phyloP scores from a whole-genome alignment of 805 yeast genomes.

The Candida easanensis region DNA sequence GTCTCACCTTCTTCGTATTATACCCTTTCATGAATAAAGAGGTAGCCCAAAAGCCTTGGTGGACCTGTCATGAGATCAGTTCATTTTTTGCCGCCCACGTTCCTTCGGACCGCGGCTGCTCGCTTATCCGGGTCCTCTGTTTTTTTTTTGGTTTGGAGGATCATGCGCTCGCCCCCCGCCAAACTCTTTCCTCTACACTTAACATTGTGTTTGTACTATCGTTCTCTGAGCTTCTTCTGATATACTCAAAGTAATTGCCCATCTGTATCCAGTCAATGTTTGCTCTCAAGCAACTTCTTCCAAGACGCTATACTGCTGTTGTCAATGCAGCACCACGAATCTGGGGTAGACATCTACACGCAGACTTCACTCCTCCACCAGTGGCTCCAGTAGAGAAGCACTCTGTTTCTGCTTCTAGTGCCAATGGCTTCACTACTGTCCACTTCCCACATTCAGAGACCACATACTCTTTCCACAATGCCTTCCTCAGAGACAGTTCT shows the following conservation, averaged over 20 bases:
- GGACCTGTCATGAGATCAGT: too few relatives aligned
- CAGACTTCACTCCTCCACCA: background rate
- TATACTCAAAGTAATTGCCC: too few relatives aligned
- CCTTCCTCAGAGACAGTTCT: slow-evolving; percentile 68
- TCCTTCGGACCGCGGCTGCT: background rate
- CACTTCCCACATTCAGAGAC: slow-evolving; percentile 12
- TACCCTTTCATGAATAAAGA: too few relatives aligned
- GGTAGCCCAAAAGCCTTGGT: too few relatives aligned
- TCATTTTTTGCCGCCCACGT: background rate
- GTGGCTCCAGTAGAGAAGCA: background rate
- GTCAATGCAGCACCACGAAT: background rate
- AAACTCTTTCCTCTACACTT: too few relatives aligned
- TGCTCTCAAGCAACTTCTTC: background rate
- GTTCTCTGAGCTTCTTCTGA: too few relatives aligned
- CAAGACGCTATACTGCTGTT: background rate
- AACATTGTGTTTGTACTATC: too few relatives aligned
- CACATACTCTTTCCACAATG: slow-evolving; percentile 34
- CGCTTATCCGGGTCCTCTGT: too few relatives aligned
- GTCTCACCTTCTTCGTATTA: too few relatives aligned
- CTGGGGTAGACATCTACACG: slow-evolving; percentile 4
- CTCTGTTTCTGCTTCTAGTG: slow-evolving; percentile 4
- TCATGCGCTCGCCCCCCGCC: too few relatives aligned
- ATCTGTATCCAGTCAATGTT: too few relatives aligned
- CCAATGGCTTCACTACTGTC: slow-evolving; percentile 10
- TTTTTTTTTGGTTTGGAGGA: too few relatives aligned